A percentile compares a stretch with the other conserved stretches of the same genome.
Conservation (phyloP, 75 land plant genomes). For the Cupressus sempervirens region DNA sequence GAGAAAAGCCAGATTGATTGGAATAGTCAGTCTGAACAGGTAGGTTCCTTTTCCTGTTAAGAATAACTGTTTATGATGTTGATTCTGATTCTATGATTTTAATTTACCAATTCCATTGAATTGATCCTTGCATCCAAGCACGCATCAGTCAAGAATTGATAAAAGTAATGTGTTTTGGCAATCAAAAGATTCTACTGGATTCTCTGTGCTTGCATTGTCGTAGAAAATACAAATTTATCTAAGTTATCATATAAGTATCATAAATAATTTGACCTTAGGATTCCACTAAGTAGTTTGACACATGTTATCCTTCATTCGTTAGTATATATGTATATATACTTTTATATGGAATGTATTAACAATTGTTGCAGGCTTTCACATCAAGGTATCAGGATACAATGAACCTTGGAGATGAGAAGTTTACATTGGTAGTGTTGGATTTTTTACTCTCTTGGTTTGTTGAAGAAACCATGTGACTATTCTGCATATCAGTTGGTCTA, state of each 20-base stretch:
- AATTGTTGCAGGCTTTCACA: too few species aligned
- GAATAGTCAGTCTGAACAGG: background rate
- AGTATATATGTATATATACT: too few species aligned
- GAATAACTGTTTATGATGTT: background rate
- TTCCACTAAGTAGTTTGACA: too few species aligned
- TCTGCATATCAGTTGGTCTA: too few species aligned
- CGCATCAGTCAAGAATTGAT: background rate
- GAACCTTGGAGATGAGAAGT: too few species aligned
- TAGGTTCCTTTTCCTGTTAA: background rate
- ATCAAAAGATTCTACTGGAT: background rate
- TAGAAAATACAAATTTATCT: background rate
- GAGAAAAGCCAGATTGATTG: slow-evolving; percentile 5
- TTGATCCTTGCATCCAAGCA: background rate
- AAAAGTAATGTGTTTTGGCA: too few species aligned
- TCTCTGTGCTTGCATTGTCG: background rate
- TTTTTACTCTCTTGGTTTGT: too few species aligned
- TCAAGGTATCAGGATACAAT: too few species aligned
- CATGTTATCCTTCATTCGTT: too few species aligned
- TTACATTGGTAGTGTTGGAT: too few species aligned
- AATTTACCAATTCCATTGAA: background rate
- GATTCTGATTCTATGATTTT: background rate
- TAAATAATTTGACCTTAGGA: background rate
- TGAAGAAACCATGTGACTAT: too few species aligned
- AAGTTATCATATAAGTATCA: background rate
- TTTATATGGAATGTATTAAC: too few species aligned